Evolutionary conservation across 164 flowering plant genomes (phyloP).

Genomic region (Berberis vulgaris): DNA sequence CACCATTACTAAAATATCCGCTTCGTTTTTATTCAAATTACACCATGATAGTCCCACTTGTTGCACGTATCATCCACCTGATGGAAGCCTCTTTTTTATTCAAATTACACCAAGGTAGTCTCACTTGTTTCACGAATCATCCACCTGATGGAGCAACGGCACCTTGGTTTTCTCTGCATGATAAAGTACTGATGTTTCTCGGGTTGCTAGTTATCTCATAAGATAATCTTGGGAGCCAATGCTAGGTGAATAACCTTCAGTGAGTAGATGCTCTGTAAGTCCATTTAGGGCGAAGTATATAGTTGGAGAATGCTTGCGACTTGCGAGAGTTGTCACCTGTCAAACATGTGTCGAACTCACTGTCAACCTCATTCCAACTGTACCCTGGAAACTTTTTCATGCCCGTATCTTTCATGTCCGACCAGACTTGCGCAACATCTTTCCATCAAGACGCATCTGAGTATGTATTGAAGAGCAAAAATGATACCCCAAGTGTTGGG

Average conservation of each 20-base stretch:
- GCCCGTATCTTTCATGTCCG: constrained; percentile 19
- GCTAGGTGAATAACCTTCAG: constrained; percentile 18
- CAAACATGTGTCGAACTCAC: constrained; percentile 13
- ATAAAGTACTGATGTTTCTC: too few species aligned
- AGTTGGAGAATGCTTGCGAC: constrained; percentile 10
- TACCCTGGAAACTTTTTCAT: constrained; percentile 21
- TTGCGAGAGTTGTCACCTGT: constrained; percentile 21
- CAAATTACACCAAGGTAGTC: too few species aligned
- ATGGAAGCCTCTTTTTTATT: too few species aligned
- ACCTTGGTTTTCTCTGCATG: too few species aligned
- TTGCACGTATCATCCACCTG: too few species aligned
- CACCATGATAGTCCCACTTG: too few species aligned
- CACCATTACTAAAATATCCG: too few species aligned
- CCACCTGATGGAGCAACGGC: too few species aligned
- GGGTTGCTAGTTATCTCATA: too few species aligned
- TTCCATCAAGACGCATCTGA: constrained; percentile 16
- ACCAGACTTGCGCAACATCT: constrained; percentile 17
- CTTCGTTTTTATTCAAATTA: too few species aligned
- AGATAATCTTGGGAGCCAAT: too few species aligned
- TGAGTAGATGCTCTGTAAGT: constrained; percentile 14
- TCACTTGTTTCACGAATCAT: too few species aligned
- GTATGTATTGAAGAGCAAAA: constrained; percentile 20
- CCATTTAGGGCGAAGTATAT: constrained; percentile 16
- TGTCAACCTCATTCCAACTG: constrained; percentile 24
- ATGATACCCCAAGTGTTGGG: constrained; percentile 23